A percentile compares a stretch with the other conserved stretches of the same genome.
phyloP scores from a whole-genome alignment of 768 basidiomycete genomes.

The Suillus weaverae region DNA sequence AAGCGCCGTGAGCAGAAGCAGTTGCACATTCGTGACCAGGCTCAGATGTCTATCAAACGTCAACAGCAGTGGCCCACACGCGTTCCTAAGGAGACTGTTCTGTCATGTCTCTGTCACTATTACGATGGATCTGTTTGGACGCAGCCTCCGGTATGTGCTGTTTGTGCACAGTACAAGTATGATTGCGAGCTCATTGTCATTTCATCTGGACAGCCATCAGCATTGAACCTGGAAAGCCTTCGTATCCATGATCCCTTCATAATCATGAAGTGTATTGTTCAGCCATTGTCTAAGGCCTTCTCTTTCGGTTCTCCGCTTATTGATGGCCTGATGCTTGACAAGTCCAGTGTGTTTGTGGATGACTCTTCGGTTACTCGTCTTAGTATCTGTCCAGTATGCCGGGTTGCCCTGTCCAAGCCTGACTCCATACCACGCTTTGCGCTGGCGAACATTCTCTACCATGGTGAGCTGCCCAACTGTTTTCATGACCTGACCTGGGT shows the following conservation, averaged over 20 bases:
- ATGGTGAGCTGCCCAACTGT: not conserved
- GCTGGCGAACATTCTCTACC: not conserved
- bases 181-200: not conserved
- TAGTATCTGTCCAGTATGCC: not conserved
- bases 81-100: not conserved
- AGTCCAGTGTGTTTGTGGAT: not conserved
- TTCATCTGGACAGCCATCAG: not conserved
- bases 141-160: not conserved
- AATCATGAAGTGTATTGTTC: not conserved
- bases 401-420: not conserved
- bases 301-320: not conserved
- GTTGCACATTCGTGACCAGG: not conserved
- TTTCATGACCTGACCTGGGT: slow-evolving; percentile 23
- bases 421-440: not conserved
- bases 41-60: not conserved
- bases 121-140: no score
- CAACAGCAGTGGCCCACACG: not conserved
- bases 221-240: not conserved
- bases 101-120: no score
- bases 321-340: slow-evolving; percentile 5
- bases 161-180: not conserved
- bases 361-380: not conserved
- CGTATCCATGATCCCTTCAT: not conserved
- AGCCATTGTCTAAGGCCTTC: not conserved
- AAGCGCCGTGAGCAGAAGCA: not conserved